Base-by-base conservation (phyloP, 495 filamentous ascomycete genomes). In the Daldinia childiae region DNA sequence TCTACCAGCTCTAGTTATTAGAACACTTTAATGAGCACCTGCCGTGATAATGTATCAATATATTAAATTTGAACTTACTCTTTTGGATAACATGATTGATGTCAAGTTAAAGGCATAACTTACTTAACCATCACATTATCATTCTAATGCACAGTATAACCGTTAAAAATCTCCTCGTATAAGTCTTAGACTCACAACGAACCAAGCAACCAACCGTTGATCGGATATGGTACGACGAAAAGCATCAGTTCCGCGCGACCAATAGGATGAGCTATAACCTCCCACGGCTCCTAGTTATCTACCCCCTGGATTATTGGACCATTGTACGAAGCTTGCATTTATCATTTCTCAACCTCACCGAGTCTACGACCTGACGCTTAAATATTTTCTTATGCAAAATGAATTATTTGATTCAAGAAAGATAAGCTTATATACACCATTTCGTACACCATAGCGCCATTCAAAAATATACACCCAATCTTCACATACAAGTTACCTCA, bases 191-290 rank as follows among this genome's bases (percentile, higher is more conserved):
- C 8, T 21, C 43, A 48, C 11, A 48, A 24, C 43, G 8, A 32
- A 36, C 34, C n/a, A 34, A 27, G 3, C 26, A 27, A 48, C 43
- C 17, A 32, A 36, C 34, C 29, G 7, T 57, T 5, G 12, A 9
- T 8, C 6, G 30, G n/a, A 57, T 57, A 30, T 54, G 50, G 50
- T 56, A 56, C 30, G 15, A 56, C 8, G 52, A 56, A 32, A 34
- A 29, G 52, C n/a, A n/a, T 29, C 26, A 56, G 12, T 9, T 17
- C 27, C 29, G 52, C 52, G 52, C n/a, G 8, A 29, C 50, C 50
- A 52, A 52, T 52, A 52, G 50, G 26, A 52, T 52, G 11, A 15
- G 24, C 15, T 52, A 8, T 29, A 27, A 29, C 9, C 30, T 52
- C 29, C 50, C 50, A 26, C 24, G 50, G 50, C 15, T n/a, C 24